Evolutionary conservation across 1,139 yeast genomes (phyloP).

Genomic region (Geotrichum reessii): DNA sequence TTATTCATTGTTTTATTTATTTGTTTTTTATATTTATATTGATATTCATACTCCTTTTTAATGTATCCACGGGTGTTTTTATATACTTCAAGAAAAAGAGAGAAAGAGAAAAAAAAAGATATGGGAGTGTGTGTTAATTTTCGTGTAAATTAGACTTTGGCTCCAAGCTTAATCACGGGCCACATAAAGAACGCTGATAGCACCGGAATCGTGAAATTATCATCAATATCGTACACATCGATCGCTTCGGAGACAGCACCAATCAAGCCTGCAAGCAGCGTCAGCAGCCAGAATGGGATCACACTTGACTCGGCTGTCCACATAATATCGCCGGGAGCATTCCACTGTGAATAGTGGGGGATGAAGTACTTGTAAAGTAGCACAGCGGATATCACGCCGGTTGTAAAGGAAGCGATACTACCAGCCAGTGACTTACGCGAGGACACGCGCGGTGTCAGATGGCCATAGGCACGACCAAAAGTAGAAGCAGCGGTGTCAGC

Average conservation of each 20-base stretch:
- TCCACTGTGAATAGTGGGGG: conserved; percentile 48
- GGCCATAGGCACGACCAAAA: conserved; percentile 77
- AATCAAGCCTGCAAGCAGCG: conserved; percentile 65
- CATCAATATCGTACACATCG: conserved; percentile 71
- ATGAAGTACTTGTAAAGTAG: conserved; percentile 66
- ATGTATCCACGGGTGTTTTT: no score
- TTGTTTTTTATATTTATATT: background rate
- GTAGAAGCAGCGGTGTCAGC: conserved; percentile 97
- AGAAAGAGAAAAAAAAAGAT: no score
- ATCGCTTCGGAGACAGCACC: conserved; percentile 86
- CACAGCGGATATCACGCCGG: conserved; percentile 65
- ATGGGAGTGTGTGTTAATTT: background rate
- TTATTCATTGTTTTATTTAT: background rate
- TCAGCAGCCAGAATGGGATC: conserved; percentile 47
- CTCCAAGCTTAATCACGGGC: conserved; percentile 37
- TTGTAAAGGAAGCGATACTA: conserved; percentile 69
- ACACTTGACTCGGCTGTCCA: conserved; percentile 62
- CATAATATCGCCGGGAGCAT: conserved; percentile 48
- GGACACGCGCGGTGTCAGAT: conserved; percentile 72
- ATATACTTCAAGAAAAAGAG: no score
- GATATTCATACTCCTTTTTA: no score
- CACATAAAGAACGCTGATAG: conserved; percentile 62
- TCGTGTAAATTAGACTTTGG: conserved; percentile 1
- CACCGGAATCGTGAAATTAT: conserved; percentile 89
- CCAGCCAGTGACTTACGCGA: conserved; percentile 77